Evolutionary conservation across 768 basidiomycete species (phyloP).

Genomic region (Collybia mongolica): DNA sequence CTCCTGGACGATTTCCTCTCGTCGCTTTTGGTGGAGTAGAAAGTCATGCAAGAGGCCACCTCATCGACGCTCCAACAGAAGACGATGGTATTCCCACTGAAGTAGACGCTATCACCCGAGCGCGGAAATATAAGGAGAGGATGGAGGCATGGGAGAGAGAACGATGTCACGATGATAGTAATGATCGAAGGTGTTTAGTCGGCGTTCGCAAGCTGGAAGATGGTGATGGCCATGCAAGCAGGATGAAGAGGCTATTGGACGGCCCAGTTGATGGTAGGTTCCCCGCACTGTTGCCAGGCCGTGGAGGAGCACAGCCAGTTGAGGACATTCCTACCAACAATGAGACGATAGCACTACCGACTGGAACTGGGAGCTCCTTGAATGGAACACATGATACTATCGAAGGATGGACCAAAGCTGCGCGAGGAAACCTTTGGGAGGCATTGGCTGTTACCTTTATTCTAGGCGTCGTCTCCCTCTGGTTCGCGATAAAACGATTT

Average conservation of each 20-base stretch:
- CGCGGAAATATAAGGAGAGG: conserved; percentile 31
- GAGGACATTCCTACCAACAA: conserved; percentile 4
- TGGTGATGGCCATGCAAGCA: conserved; percentile 42
- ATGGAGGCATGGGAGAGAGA: conserved; percentile 12
- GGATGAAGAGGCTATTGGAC: conserved; percentile 56
- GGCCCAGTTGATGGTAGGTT: conserved; percentile 39
- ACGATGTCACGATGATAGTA: conserved; percentile 8
- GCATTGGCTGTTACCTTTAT: conserved; percentile 21
- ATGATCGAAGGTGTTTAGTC: conserved; percentile 59
- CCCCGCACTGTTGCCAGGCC: conserved; percentile 7
- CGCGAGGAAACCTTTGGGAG: conserved; percentile 17
- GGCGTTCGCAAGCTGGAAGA: conserved; percentile 59
- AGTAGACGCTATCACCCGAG: conserved; percentile 38
- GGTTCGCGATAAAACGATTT: conserved; percentile 26
- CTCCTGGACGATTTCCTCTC: conserved; percentile 76
- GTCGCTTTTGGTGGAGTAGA: conserved; percentile 60
- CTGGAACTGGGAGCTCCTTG: background rate
- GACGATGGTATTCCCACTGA: conserved; percentile 14
- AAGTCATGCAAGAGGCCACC: conserved; percentile 10
- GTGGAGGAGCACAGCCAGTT: conserved; percentile 6
- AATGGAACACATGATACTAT: background rate
- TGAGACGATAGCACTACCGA: background rate
- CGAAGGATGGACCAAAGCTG: conserved; percentile 10
- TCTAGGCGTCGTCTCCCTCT: conserved; percentile 26
- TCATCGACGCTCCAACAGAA: conserved; percentile 23